Evolutionary conservation across 306 rosid species (phyloP).

Genomic region (Prunus salicina): DNA sequence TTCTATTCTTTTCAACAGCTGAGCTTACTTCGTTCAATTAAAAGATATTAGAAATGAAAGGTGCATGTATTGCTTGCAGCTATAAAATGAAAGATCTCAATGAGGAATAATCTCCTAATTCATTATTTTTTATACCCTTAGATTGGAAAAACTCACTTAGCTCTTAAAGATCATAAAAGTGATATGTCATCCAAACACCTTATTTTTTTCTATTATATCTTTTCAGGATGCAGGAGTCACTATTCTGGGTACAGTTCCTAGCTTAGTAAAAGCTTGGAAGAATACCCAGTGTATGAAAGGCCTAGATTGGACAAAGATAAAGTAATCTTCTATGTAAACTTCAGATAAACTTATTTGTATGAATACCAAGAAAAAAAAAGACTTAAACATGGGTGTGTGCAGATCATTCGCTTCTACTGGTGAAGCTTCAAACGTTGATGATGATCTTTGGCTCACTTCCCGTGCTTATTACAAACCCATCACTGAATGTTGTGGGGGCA

Average conservation of each 20-base stretch:
- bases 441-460: conserved; percentile 92
- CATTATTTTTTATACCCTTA: no score
- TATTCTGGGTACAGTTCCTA: conserved; percentile 88
- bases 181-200: not conserved
- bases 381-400: conserved; percentile 32
- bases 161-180: not conserved
- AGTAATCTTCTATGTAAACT: conserved; percentile 36
- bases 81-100: no score
- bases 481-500: conserved; percentile 75
- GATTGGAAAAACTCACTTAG: not conserved
- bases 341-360: not conserved
- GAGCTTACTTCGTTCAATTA: not conserved
- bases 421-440: conserved; percentile 76
- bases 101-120: no score
- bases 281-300: conserved; percentile 72
- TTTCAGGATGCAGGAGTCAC: conserved; percentile 86
- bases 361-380: not conserved
- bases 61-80: not conserved
- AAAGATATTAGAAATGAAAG: not conserved
- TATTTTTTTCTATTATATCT: conserved; percentile 10
- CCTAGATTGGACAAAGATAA: conserved; percentile 87
- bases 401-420: conserved; percentile 68
- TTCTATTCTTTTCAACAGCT: not conserved
- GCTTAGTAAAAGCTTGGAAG: conserved; percentile 89
- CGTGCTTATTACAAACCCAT: conserved; percentile 65